Evolutionary conservation across 306 rosid species (phyloP), one percentile per base, ranked within the genome.

Genomic region (Cucurbita maxima): DNA sequence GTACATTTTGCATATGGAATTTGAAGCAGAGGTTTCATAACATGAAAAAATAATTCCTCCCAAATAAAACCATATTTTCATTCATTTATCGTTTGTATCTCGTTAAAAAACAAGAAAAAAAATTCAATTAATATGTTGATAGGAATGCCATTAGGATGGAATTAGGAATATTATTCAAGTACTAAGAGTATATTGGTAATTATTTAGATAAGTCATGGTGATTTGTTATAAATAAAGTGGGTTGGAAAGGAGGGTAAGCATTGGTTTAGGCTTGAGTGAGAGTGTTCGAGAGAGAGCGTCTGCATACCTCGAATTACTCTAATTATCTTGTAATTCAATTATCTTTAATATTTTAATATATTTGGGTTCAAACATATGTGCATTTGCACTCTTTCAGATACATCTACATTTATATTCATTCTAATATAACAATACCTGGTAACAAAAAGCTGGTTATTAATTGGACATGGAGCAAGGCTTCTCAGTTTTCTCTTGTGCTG

Each of bases 401-500:
- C 10, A 12, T 61, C 47, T 61, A 37, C 22, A 36, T 15, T 61
- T 61, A 37, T 3, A 9, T 19, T n/a, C 7, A 5, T 10, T 64
- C 37, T 18, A 43, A 64, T 64, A 40, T 19, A 22, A 14, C 57
- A 10, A 25, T 47, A 94, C 99, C 96, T 89, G 69, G 97, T 94
- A 62, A 80, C 92, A 63, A 94, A 94, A 69, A 84, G 91, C 74
- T 88, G 88, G 85, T 91, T 92, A 47, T 94, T 84, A 63, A 84
- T 92, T 2, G 99, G 99, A 76, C 85, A 84, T 67, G 81, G 72
- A 75, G 91, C 86, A 85, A 94, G 83, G 67, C 87, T 81, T 80
- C 97, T 84, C 84, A 94, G 60, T 84, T 89, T 94, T 74, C 99
- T 88, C 91, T 88, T 94, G 81, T 91, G 99, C 78, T 89, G 92